These are phyloP conservation scores for Neostapfia colusana DNA, from an alignment of 176 grass and related monocot species.

Conservation along the genomic window DNA sequence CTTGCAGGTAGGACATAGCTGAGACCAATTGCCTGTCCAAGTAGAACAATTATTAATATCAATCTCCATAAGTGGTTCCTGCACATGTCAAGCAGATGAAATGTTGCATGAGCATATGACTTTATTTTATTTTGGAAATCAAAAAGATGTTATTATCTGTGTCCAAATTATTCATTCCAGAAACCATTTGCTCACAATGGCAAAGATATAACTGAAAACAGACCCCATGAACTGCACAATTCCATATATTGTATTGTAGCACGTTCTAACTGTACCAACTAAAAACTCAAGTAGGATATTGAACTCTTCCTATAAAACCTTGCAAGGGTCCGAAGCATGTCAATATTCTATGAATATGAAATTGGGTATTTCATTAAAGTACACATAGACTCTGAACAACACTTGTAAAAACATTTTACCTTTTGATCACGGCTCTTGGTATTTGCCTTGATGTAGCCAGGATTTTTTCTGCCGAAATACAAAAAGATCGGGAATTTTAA, in stretches of 20 bases:
- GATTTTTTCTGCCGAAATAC: slow-evolving; percentile 71
- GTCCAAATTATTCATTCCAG: slow-evolving; percentile 22
- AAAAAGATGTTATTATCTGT: slow-evolving; percentile 8
- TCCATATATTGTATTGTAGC: background rate
- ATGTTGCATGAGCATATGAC: slow-evolving; percentile 6
- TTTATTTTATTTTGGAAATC: background rate
- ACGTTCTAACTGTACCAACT: slow-evolving; percentile 5
- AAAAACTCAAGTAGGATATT: slow-evolving; percentile 23
- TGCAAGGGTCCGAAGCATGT: background rate
- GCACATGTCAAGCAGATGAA: slow-evolving; percentile 31
- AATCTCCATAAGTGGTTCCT: slow-evolving; percentile 87
- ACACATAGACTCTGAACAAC: slow-evolving; percentile 8
- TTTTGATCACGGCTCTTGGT: slow-evolving; percentile 57
- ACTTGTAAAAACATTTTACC: slow-evolving; percentile 36
- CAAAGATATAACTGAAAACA: slow-evolving; percentile 25
- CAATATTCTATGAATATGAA: slow-evolving; percentile 18
- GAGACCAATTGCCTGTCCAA: slow-evolving; percentile 93
- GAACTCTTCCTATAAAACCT: slow-evolving; percentile 7
- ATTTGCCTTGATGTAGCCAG: slow-evolving; percentile 87
- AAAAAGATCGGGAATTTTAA: slow-evolving; percentile 41
- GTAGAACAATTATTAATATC: slow-evolving; percentile 71
- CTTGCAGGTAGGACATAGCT: slow-evolving; percentile 95
- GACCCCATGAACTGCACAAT: background rate
- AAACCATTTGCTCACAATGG: slow-evolving; percentile 19
- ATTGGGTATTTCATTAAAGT: slow-evolving; percentile 2